phyloP scores from a whole-genome alignment of 1,284 basidiomycete genomes.

The Apiotrichum laibachii region DNA sequence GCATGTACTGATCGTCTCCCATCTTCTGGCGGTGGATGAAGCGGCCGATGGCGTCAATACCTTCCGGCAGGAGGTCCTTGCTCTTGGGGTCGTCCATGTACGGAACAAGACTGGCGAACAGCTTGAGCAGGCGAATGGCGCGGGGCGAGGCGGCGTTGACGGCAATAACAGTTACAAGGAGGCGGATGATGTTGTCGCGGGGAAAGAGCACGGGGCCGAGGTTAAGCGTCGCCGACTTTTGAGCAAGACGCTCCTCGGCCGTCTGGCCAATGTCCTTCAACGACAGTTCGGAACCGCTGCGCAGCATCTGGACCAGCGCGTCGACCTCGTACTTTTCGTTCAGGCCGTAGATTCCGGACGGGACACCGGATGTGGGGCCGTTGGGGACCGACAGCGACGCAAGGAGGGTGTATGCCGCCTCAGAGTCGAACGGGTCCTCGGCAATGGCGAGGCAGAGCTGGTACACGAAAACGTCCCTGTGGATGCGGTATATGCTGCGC shows the following conservation, averaged over 20 bases:
- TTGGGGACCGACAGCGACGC: constrained; percentile 28
- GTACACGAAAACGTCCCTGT: constrained; percentile 71
- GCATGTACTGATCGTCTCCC: constrained; percentile 51
- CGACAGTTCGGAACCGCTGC: constrained; percentile 41
- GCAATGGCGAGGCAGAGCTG: constrained; percentile 65
- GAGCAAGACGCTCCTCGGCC: constrained; percentile 59
- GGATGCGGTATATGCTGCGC: constrained; percentile 70
- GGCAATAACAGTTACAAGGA: constrained; percentile 75
- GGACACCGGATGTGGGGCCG: constrained; percentile 29
- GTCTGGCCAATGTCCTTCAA: constrained; percentile 61
- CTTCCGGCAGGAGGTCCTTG: constrained; percentile 62
- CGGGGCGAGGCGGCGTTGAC: constrained; percentile 66
- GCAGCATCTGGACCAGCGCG: constrained; percentile 61
- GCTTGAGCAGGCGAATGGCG: constrained; percentile 65
- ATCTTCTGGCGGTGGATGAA: constrained; percentile 32
- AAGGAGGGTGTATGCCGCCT: constrained; percentile 47
- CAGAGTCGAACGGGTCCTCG: constrained; percentile 57
- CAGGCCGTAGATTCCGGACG: constrained; percentile 65
- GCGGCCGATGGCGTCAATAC: constrained; percentile 62
- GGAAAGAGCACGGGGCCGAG: constrained; percentile 62
- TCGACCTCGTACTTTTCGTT: constrained; percentile 69
- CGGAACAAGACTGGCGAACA: constrained; percentile 62
- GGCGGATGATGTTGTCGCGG: constrained; percentile 66
- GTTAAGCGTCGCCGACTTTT: constrained; percentile 55
- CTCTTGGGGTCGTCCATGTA: constrained; percentile 52